Evolutionary conservation across 805 yeast species (phyloP).

Genomic region (Candida qinlingensis): DNA sequence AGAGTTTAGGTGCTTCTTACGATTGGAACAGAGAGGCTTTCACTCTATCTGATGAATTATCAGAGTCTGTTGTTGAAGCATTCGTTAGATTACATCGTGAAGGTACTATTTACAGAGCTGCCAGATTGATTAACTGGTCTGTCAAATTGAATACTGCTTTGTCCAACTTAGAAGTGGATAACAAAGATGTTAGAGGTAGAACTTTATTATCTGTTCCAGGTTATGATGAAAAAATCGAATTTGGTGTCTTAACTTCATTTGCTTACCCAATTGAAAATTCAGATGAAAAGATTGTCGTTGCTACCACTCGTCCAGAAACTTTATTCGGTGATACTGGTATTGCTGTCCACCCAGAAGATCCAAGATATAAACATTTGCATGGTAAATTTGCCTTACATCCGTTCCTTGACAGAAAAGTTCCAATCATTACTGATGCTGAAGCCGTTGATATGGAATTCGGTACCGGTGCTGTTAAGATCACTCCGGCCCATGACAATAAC

Average conservation of each 20-base stretch:
- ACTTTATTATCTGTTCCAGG: constrained; percentile 83
- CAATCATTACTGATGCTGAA: constrained; percentile 83
- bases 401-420: constrained; percentile 75
- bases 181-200: constrained; percentile 80
- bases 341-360: constrained; percentile 95
- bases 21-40: constrained; percentile 96
- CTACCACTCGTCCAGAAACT: constrained; percentile 99
- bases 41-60: constrained; percentile 75
- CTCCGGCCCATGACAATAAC: constrained; percentile 97
- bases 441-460: constrained; percentile 99
- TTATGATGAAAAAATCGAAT: constrained; percentile 84
- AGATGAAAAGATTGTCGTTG: constrained; percentile 84
- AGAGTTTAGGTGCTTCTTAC: constrained; percentile 90
- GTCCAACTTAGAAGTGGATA: constrained; percentile 94
- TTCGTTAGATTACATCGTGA: constrained; percentile 90
- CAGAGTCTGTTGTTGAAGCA: constrained; percentile 82
- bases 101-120: constrained; percentile 91
- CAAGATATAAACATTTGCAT: constrained; percentile 88
- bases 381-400: constrained; percentile 93
- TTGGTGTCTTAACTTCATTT: constrained; percentile 95
- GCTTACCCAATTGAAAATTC: constrained; percentile 84
- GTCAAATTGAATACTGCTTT: constrained; percentile 91
- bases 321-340: constrained; percentile 96
- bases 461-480: constrained; percentile 99
- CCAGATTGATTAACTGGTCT: constrained; percentile 94